Percentiles rank a stretch among this genome's conserved stretches.
Evolutionary conservation across 805 yeast genomes (phyloP).

Genomic region (Sugiyamaella smithiae): DNA sequence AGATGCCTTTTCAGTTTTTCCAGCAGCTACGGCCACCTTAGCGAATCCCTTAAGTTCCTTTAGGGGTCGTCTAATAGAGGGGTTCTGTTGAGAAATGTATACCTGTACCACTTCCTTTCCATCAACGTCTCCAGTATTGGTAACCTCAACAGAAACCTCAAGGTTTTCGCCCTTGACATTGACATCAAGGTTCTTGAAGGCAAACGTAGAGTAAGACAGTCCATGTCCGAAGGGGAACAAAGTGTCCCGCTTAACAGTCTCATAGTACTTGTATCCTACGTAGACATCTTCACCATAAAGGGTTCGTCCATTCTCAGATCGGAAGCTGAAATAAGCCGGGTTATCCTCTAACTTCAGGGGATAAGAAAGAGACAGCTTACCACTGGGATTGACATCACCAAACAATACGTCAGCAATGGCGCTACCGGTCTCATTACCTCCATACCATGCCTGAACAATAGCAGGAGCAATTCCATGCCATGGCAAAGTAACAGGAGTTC

Average conservation of each 20-base stretch:
- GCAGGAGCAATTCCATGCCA: constrained; percentile 46
- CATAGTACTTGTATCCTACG: constrained; percentile 62
- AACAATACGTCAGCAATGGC: constrained; percentile 58
- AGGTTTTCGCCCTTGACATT: constrained; percentile 28
- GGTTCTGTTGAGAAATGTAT: constrained; percentile 41
- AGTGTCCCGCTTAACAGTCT: constrained; percentile 46
- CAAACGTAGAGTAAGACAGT: constrained; percentile 56
- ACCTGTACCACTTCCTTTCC: constrained; percentile 60
- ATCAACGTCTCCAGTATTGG: constrained; percentile 46
- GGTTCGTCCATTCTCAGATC: constrained; percentile 50
- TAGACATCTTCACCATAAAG: constrained; percentile 65
- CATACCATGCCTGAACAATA: constrained; percentile 53
- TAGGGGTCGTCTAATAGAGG: constrained; percentile 48
- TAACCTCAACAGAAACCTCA: constrained; percentile 40
- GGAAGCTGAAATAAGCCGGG: constrained; percentile 54
- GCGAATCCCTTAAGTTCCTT: constrained; percentile 61
- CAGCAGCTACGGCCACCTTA: constrained; percentile 47
- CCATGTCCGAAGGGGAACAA: constrained; percentile 64
- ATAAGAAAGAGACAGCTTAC: constrained; percentile 55
- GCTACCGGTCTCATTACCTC: constrained; percentile 58
- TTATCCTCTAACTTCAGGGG: constrained; percentile 52
- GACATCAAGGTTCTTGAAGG: constrained; percentile 39
- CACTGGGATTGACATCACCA: constrained; percentile 61
- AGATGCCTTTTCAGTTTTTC: constrained; percentile 40
- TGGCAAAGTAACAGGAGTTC: constrained; percentile 60